Base-by-base conservation (phyloP, 257 asterid genomes). In the Striga asiatica region DNA sequence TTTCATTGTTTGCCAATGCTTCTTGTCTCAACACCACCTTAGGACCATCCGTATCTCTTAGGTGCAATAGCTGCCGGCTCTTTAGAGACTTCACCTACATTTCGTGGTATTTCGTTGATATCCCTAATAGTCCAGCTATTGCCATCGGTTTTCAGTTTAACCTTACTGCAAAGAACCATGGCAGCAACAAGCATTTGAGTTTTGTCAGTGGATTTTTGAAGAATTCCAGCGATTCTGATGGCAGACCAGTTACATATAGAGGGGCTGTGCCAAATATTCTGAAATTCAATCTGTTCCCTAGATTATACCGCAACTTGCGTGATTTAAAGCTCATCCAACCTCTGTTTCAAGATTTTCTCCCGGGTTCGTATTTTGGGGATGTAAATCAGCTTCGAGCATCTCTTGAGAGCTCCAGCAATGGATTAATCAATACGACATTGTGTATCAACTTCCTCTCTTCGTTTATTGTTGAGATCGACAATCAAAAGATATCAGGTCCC, bases 71-170 rank as follows among this genome's bases (percentile, higher is more conserved):
- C 38, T 91, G 98, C 74, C 80, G 66, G 35, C 76, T 76, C 58
- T 57, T 76, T 62, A 64, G 71, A 37, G 96, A 84, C 69, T 52
- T 48, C 45, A 81, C 81, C 29, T 84, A 75, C 37, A 57, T 91
- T 34, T 72, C 98, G 0, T 91, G 98, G 98, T 83, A 82, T 49
- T 91, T 87, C 64, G 78, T 87, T 53, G 98, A 91, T 72, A 81
- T 87, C 69, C 95, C 96, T 14, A 76, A 75, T 60, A 69, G 50
- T 75, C 98, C 98, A 45, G 98, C 96, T 48, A 61, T 79, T 68
- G 98, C 96, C 3, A 83, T 81, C 46, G 98, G 96, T 58, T 91
- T 78, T 66, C 85, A 83, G 71, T 91, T 87, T 67, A 91, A 87
- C 71, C 79, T 91, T 34, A 84, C 95, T 42, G 98, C 96, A 48